Evolutionary conservation across 73 alveolate genomes (phyloP), one percentile per base, ranked within the genome.

Genomic region (Blepharisma stoltei): DNA sequence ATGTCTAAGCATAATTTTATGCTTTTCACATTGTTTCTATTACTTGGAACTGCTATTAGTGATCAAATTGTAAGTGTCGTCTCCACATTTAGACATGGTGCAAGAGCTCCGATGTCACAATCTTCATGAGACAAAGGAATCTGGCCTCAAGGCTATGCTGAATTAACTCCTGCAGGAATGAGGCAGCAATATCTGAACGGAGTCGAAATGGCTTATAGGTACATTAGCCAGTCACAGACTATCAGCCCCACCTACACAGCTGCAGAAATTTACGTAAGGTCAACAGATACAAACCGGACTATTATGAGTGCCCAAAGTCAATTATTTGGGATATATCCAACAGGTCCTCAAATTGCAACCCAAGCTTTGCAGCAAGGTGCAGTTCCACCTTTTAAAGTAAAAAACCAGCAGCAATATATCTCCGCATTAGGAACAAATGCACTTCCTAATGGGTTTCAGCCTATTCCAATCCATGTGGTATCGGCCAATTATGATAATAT

Each of bases 131-230:
- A 60, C 5, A 60, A n/a, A 60, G 73, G 73, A 2, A 9, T 20
- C 5, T 60, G 73, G 73, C 38, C 38, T 20, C 46, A 60, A 60
- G 73, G 73, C 23, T 60, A 20, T 20, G 79, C 71, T 9, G 55
- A 69, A 43, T 18, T 69, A 69, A 69, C 79, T 37, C 76, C 79
- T n/a, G 79, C 23, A 69, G 79, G 79, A n/a, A 11, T 38, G 38
- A 23, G 79, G n/a, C 79, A 69, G 79, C 79, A 69, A 1, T 69
- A 38, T 69, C 4, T 69, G 65, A 38, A n/a, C 9, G 79, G 79
- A 9, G 67, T 18, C 0, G 79, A 69, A 53, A 14, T 69, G 32
- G 27, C 71, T 14, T 14, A n/a, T 1, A 18, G 79, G n/a, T 69
- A 69, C 27, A 69, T 69, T 18, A 27, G 21, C 3, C n/a, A 23